Evolutionary conservation across 768 basidiomycete genomes (phyloP).

Genomic region (Panus rudis): DNA sequence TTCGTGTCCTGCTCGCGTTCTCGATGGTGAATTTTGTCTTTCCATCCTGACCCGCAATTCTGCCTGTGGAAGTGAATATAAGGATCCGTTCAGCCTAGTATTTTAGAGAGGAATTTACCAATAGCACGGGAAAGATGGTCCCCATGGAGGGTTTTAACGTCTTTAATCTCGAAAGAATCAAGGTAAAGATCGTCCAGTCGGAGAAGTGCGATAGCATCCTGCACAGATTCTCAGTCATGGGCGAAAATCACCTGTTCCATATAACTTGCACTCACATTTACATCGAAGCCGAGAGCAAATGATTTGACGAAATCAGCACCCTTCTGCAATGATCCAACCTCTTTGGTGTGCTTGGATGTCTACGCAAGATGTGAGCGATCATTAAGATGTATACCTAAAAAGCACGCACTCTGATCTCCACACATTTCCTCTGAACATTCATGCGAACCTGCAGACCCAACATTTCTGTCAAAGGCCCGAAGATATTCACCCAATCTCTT

Average conservation of each 20-base stretch:
- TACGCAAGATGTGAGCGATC: constrained; percentile 19
- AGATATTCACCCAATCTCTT: constrained; percentile 93
- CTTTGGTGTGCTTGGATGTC: constrained; percentile 95
- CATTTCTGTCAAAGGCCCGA: constrained; percentile 92
- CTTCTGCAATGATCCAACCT: constrained; percentile 89
- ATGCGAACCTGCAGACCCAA: constrained; percentile 93
- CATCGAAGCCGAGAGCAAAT: constrained; percentile 89
- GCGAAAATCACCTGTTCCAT: constrained; percentile 58
- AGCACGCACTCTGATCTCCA: constrained; percentile 81
- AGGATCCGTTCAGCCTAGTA: too few species aligned
- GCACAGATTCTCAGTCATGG: constrained; percentile 1
- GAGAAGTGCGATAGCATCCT: constrained; percentile 95
- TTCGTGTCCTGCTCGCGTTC: constrained; percentile 94
- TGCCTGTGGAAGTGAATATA: constrained; percentile 47
- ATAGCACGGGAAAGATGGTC: constrained; percentile 98
- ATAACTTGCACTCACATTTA: constrained; percentile 69
- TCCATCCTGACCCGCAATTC: constrained; percentile 97
- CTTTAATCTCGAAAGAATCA: constrained; percentile 98
- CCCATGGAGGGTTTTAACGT: constrained; percentile 95
- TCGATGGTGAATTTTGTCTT: constrained; percentile 99
- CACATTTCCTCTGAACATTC: constrained; percentile 84
- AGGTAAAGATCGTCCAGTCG: constrained; percentile 96
- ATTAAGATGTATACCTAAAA: background rate
- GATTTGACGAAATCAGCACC: constrained; percentile 97
- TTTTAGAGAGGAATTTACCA: constrained; percentile 39